Percentiles rank a stretch among this genome's conserved stretches.
These are phyloP conservation scores for Deuterostichococcus epilithicus DNA, from an alignment of 139 green algal genomes.

Conservation along the genomic window DNA sequence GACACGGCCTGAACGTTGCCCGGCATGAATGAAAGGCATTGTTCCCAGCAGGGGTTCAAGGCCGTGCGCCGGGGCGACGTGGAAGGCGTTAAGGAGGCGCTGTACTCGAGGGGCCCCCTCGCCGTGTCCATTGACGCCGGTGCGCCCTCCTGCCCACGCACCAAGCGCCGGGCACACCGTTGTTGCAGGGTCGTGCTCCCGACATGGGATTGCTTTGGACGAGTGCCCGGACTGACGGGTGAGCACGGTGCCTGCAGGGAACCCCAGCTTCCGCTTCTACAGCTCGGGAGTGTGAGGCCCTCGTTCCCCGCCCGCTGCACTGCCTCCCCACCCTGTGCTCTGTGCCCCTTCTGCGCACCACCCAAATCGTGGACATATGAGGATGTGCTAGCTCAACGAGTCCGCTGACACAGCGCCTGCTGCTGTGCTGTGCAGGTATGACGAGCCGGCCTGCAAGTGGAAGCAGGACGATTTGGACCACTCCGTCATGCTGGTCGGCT, in stretches of 20 bases:
- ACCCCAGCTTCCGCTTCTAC: constrained; percentile 58
- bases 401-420: no score
- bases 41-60: constrained; percentile 40
- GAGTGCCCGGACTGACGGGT: no score
- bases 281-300: constrained; percentile 17
- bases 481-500: constrained; percentile 70
- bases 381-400: no score
- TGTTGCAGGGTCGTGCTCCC: no score
- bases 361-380: no score
- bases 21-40: no score
- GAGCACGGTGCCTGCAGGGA: background rate
- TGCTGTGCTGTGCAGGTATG: constrained; percentile 12
- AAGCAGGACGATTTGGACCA: constrained; percentile 63
- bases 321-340: no score
- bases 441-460: constrained; percentile 44
- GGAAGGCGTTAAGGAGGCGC: constrained; percentile 43
- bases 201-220: no score
- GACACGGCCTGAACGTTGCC: no score
- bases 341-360: no score
- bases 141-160: constrained; percentile 26
- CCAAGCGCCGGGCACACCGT: no score
- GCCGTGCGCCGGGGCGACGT: constrained; percentile 43
- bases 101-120: constrained; percentile 32
- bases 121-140: constrained; percentile 51
- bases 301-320: no score